Evolutionary conservation across 805 yeast genomes (phyloP), one percentile per base, ranked within the genome.

Genomic region (Myxozyma kluyveri): DNA sequence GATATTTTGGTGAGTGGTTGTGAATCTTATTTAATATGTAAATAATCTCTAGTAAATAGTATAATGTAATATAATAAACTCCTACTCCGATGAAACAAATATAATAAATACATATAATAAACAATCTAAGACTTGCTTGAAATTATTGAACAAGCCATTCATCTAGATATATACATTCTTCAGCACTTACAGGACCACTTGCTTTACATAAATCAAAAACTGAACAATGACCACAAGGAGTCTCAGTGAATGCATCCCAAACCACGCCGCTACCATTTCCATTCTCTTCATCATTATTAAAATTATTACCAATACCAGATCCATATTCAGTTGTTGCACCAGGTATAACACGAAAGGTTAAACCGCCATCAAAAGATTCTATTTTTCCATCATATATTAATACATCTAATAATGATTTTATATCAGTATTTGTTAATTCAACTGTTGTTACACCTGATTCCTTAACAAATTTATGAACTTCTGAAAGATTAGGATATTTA

Each of bases 361-460:
- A 79, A 2, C 73, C 82, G 26, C 79, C 72, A 38, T 75, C 75
- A 2, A 81, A 73, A 14, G 51, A 17, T 65, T 89, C 97, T 45
- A 93, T 66, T 67, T 83, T 86, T 62, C 89, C 96, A 63, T 93
- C 99, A 67, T 77, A 88, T 1, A 85, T 81, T 42, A 93, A 71
- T 14, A 93, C 97, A 58, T 89, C 95, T 67, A 97, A 88, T 21
- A 93, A 72, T 0, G 95, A 75, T 51, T 89, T 75, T 43, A 93
- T 83, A 66, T 93, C 95, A 33, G 78, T 74, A 19, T 79, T 72
- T 2, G 81, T 80, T 53, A 93, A 75, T 47, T 90, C 96, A 19
- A 88, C 90, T 33, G 84, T 80, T 7, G 96, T 84, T 52, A 93
- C 84, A 47, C 85, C 84, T 35, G 86, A 79, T 17, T 76, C 71